phyloP scores from a whole-genome alignment of 169 alveolate genomes.

The Cardiosporidium cionae region DNA sequence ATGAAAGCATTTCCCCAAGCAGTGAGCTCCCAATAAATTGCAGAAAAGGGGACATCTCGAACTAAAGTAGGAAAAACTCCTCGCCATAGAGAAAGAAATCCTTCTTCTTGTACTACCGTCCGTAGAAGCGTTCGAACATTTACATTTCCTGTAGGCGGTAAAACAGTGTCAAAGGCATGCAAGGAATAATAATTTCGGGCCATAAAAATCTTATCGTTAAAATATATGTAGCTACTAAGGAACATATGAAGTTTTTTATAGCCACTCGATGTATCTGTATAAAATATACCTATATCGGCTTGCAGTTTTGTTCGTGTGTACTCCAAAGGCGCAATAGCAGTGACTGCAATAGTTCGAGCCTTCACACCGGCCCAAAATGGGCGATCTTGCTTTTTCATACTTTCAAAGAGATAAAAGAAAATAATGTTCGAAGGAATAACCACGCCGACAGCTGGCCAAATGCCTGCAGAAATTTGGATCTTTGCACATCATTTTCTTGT shows the following conservation, averaged over 20 bases:
- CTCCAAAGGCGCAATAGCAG: slow-evolving; percentile 27
- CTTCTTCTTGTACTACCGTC: not conserved
- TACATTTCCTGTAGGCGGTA: not conserved
- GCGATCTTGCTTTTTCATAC: slow-evolving; percentile 6
- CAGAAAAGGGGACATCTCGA: slow-evolving; percentile 38
- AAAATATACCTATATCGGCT: slow-evolving; percentile 14
- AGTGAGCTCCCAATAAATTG: slow-evolving; percentile 27
- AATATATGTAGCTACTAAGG: not conserved
- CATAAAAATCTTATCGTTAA: not conserved
- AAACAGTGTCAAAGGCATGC: not conserved
- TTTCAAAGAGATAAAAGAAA: slow-evolving; percentile 16
- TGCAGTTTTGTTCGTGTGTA: slow-evolving; percentile 16
- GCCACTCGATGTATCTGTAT: too few species aligned
- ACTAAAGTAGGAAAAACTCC: slow-evolving; percentile 32
- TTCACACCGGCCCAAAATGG: slow-evolving; percentile 28
- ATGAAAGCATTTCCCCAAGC: not conserved
- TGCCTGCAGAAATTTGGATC: slow-evolving; percentile 35
- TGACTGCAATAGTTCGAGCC: slow-evolving; percentile 23
- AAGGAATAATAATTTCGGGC: not conserved
- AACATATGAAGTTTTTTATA: too few species aligned
- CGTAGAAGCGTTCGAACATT: not conserved
- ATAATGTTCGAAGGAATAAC: slow-evolving; percentile 23
- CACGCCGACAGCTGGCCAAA: slow-evolving; percentile 9
- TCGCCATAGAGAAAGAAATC: slow-evolving; percentile 9
- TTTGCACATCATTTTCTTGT: too few species aligned